phyloP scores from a whole-genome alignment of 176 grass and related monocot species.

The Chloris gayana region DNA sequence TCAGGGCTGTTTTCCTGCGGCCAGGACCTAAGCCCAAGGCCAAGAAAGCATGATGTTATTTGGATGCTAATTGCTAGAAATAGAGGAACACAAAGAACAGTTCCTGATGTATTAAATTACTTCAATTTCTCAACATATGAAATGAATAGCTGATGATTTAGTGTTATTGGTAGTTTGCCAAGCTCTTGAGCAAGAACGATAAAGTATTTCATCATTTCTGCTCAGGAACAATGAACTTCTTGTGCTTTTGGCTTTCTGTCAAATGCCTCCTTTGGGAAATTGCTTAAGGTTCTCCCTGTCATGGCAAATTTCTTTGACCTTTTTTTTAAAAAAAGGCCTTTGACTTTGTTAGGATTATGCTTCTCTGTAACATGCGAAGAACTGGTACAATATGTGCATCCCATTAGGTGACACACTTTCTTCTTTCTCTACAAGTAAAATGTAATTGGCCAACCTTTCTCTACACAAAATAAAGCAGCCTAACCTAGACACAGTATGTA shows the following conservation, averaged over 20 bases:
- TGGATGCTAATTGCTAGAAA: not conserved
- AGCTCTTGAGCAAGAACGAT: too few relatives aligned
- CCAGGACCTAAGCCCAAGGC: constrained; percentile 51
- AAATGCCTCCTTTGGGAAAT: not conserved
- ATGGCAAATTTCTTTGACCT: too few relatives aligned
- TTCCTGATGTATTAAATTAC: constrained; percentile 18
- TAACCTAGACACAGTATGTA: constrained; percentile 10
- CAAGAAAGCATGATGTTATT: constrained; percentile 63
- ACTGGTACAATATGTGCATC: not conserved
- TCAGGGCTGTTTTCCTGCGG: constrained; percentile 55
- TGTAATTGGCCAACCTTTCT: not conserved
- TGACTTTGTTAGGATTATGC: too few relatives aligned
- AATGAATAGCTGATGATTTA: not conserved
- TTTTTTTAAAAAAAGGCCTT: too few relatives aligned
- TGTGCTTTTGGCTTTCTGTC: too few relatives aligned
- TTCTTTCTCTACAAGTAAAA: not conserved
- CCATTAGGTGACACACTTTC: not conserved
- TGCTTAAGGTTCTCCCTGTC: too few relatives aligned
- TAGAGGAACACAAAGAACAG: constrained; percentile 1
- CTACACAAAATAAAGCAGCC: constrained; percentile 15
- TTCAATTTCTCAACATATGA: not conserved
- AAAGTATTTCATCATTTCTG: too few relatives aligned
- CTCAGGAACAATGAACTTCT: too few relatives aligned
- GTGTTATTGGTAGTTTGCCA: not conserved
- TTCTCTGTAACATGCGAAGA: too few relatives aligned